Base-by-base conservation (phyloP, 1,139 yeast species). In the Debaryomyces nepalensis region DNA sequence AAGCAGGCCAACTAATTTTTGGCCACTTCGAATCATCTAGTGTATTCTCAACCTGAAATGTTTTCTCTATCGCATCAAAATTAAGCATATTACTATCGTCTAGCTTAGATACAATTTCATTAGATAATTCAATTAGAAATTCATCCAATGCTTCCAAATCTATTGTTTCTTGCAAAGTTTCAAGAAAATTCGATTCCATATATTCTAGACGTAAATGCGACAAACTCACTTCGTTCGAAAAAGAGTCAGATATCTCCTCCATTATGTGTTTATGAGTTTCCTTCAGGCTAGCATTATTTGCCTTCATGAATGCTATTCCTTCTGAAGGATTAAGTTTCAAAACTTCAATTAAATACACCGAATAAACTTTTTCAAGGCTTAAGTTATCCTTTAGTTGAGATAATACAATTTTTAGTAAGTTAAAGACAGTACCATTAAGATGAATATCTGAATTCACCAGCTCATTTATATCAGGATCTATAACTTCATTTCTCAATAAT, bases 1-100 rank as follows among this genome's bases (percentile, higher is more conserved):
- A 73, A 33, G 67, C 71, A 3, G 63, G 47, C 77, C 77, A 73
- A 11, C 67, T 50, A 2, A 63, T 52, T 42, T 69, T 68, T 8
- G 74, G 74, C 75, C 75, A 68, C 12, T 51, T 49, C 3, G 59
- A 50, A 16, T 63, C 65, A 1, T 48, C 42, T 35, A 71, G 55
- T 2, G 61, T 48, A 42, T 66, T 69, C 35, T 69, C 71, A 3
- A 64, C 47, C 34, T 46, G 45, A 43, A 54, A 73, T 1, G 74
- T 63, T 6, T 56, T 51, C 23, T 51, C 47, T 4, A 71, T 48
- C 7, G 64, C 58, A 4, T 44, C 46, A 32, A 70, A 59, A 42
- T 68, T 66, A 24, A 54, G 53, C 2, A 44, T 34, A 18, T 55
- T 57, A 7, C 43, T 53, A 36, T 58, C 65, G 22, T 44, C 48